Evolutionary conservation across 768 basidiomycete genomes (phyloP), one percentile per base, ranked within the genome.

Genomic region (Tephrocybe sp.): DNA sequence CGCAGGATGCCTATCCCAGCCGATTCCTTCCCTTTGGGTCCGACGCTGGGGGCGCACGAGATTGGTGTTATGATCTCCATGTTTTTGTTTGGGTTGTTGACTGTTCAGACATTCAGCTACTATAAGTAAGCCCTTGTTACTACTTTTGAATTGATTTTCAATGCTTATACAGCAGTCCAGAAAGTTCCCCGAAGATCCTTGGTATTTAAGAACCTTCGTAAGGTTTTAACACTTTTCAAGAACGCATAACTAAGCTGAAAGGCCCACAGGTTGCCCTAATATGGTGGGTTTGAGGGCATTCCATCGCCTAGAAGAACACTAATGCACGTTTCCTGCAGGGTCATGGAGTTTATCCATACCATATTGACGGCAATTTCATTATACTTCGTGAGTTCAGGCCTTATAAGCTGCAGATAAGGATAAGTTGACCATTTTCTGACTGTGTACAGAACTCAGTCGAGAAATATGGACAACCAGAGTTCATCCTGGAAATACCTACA

Each of bases 21-120:
- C n/a, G n/a, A n/a, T n/a, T n/a, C n/a, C n/a, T n/a, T n/a, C n/a
- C n/a, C n/a, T n/a, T n/a, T n/a, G n/a, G n/a, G n/a, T n/a, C n/a
- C 36, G n/a, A 55, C 54, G 13, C 11, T 51, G 9, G 53, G 54
- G 6, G 49, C 54, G 4, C 21, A 42, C n/a, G 54, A 55, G 40
- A 44, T 50, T n/a, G 54, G 53, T 28, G 42, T 47, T 5, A 39
- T 51, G 44, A 21, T 55, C 2, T 43, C 38, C 12, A 16, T 55
- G 16, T 55, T 55, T 32, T 34, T 55, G 19, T 55, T 55, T 41
- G 54, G 54, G n/a, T 31, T 51, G 5, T 18, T 43, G 15, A 51
- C 45, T 22, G 54, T 55, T 24, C 54, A 51, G 45, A 55, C 54
- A 1, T 43, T 44, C 30, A 35, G 16, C 5, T 55, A 55, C 25